A percentile compares a stretch with the other conserved stretches of the same genome.
These are phyloP conservation scores for Plasmopara viticola DNA, from an alignment of 352 stramenopile genomes.

Conservation along the genomic window DNA sequence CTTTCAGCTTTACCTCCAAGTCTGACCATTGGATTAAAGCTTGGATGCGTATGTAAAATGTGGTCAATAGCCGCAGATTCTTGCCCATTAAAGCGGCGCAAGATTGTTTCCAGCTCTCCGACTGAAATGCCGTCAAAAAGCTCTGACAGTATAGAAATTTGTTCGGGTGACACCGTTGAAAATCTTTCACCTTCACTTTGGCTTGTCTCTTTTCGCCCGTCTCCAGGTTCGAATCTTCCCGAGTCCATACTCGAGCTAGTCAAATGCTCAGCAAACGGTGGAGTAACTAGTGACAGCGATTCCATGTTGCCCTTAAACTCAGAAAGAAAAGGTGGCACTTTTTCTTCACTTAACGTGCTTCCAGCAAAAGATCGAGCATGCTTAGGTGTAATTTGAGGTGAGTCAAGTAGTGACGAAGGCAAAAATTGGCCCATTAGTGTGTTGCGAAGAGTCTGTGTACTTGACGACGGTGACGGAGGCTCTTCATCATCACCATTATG, in stretches of 20 bases:
- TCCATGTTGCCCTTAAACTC: slow-evolving; percentile 24
- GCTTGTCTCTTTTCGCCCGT: slow-evolving; percentile 28
- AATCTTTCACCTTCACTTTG: slow-evolving; percentile 24
- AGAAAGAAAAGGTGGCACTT: slow-evolving; percentile 18
- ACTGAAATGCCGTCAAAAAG: slow-evolving; percentile 64
- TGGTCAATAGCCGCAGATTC: slow-evolving; percentile 57
- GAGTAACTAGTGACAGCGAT: slow-evolving; percentile 25
- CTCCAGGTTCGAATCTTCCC: slow-evolving; percentile 17
- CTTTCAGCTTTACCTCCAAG: slow-evolving; percentile 21
- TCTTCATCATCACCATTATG: slow-evolving; percentile 45
- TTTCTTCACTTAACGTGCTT: slow-evolving; percentile 23
- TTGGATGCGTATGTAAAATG: slow-evolving; percentile 60
- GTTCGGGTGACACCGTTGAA: slow-evolving; percentile 40
- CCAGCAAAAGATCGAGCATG: slow-evolving; percentile 25
- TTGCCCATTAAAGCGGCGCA: slow-evolving; percentile 43
- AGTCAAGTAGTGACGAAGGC: slow-evolving; percentile 72
- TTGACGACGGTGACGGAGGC: slow-evolving; percentile 39
- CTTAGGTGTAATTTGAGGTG: slow-evolving; percentile 70
- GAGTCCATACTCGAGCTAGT: slow-evolving; percentile 25
- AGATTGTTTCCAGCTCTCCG: slow-evolving; percentile 50
- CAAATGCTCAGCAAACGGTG: slow-evolving; percentile 11
- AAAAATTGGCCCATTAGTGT: slow-evolving; percentile 78
- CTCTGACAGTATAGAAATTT: slow-evolving; percentile 59
- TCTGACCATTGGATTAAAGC: slow-evolving; percentile 53
- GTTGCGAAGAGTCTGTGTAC: slow-evolving; percentile 52